Base-by-base conservation (phyloP, 148 eudicot species). In the Chenopodium suecicum region DNA sequence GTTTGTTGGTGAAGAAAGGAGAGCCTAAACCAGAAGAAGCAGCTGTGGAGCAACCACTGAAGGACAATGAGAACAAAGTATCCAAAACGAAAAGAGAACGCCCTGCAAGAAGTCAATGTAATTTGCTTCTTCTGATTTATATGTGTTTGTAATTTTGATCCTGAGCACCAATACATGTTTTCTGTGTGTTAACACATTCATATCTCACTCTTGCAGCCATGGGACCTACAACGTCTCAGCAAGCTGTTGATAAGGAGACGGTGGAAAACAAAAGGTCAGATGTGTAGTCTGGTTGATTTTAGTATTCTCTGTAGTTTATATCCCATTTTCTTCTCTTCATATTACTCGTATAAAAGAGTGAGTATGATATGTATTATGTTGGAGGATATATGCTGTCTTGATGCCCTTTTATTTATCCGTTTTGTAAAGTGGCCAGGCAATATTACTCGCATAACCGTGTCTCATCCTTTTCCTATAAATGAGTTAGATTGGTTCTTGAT, bases 231-330 rank as follows among this genome's bases (percentile, higher is more conserved):
- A 71, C 60, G 34, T 80, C 81, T 80, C 84, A 77, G 48, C 83
- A 80, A 71, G 81, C 72, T 78, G 82, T 65, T 34, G 89, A 78
- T 47, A 86, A 86, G 64, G 97, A 91, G 74, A 77, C 75, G 37
- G 87, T 85, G 50, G 91, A 87, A 82, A 90, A 85, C 82, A 94
- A 92, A 90, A 91, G 98, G 97, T 94, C 56, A 58, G 81, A 86
- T 44, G 23, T 41, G 67, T 17, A 46, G 19, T 74, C 50, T 75
- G 44, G 46, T 73, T 4, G 16, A 17, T 74, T 69, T 10, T 52
- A 25, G 20, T 1, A 69, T 80, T 12, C 69, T 76, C 56, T 7
- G 47, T 73, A 32, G 65, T 58, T 69, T 44, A 14, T 23, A 73
- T 74, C 29, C 48, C 46, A 70, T 34, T 41, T 41, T 41, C 44